phyloP scores from a whole-genome alignment of 78 protist genomes.

The Dictyostelium firmibasis region DNA sequence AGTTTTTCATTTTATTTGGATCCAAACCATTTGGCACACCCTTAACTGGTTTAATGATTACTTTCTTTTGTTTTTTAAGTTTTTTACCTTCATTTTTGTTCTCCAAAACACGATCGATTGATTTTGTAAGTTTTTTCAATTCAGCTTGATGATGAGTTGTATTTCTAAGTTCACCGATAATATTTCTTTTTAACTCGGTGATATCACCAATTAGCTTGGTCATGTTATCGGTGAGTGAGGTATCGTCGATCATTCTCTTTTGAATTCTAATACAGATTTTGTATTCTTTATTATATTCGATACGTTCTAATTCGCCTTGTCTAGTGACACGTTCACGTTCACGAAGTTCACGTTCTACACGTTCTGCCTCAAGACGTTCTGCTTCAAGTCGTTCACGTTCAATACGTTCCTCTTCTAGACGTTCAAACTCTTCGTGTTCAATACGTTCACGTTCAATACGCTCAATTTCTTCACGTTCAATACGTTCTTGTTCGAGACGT shows the following conservation, averaged over 20 bases:
- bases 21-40: conserved; percentile 63
- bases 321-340: not conserved
- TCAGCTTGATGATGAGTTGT: conserved; percentile 19
- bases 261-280: conserved; percentile 48
- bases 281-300: conserved; percentile 37
- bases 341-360: not conserved
- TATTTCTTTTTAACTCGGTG: conserved; percentile 54
- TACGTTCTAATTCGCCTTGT: not conserved
- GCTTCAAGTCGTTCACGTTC: conserved; percentile 15
- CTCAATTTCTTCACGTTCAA: conserved; percentile 16
- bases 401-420: conserved; percentile 10
- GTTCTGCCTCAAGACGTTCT: conserved; percentile 15
- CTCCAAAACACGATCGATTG: conserved; percentile 49
- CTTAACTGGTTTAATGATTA: conserved; percentile 38
- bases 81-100: conserved; percentile 62
- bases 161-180: conserved; percentile 63
- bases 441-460: conserved; percentile 38
- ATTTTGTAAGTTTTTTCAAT: conserved; percentile 14
- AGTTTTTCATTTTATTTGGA: conserved; percentile 40
- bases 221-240: conserved; percentile 28
- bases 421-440: conserved; percentile 35
- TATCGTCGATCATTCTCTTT: conserved; percentile 27
- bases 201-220: conserved; percentile 51
- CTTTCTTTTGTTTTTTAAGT: conserved; percentile 27
- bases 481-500: conserved; percentile 39